Conservation (phyloP, 1,139 yeast genomes). For the Debaryomycetaceae sp. region DNA sequence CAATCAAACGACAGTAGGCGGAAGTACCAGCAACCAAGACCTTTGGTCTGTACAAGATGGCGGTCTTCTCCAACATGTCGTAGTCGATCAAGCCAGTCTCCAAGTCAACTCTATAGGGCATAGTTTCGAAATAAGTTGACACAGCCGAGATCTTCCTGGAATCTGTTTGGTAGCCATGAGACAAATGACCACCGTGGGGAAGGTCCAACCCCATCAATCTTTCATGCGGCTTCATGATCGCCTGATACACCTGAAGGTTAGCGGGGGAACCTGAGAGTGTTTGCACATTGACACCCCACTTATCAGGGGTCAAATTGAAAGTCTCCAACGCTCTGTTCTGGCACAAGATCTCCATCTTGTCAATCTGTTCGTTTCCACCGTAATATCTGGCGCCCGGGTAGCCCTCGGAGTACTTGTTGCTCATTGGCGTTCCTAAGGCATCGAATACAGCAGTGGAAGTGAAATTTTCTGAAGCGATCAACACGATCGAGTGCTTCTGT, state of each 20-base stretch:
- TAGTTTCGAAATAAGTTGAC: slow-evolving; percentile 93
- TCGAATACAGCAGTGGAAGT: slow-evolving; percentile 96
- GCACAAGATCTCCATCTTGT: slow-evolving; percentile 86
- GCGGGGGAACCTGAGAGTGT: slow-evolving; percentile 97
- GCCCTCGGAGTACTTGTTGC: slow-evolving; percentile 84
- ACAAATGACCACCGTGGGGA: slow-evolving; percentile 97
- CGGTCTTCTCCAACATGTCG: slow-evolving; percentile 89
- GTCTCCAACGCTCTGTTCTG: slow-evolving; percentile 92
- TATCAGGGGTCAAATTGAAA: slow-evolving; percentile 69
- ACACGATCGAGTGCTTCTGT: slow-evolving; percentile 90
- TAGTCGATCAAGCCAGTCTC: slow-evolving; percentile 92
- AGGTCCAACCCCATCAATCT: slow-evolving; percentile 95
- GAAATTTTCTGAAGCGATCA: slow-evolving; percentile 96
- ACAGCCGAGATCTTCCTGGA: slow-evolving; percentile 93
- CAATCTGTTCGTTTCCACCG: slow-evolving; percentile 92
- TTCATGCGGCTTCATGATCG: slow-evolving; percentile 90
- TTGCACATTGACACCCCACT: slow-evolving; percentile 99
- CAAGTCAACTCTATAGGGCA: slow-evolving; percentile 95
- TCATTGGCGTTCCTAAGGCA: slow-evolving; percentile 96
- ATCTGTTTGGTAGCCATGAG: slow-evolving; percentile 97
- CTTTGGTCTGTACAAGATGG: slow-evolving; percentile 89
- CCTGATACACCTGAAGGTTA: slow-evolving; percentile 92
- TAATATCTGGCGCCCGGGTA: slow-evolving; percentile 87
- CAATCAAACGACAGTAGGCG: slow-evolving; percentile 93
- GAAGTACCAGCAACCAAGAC: slow-evolving; percentile 96